A percentile compares a stretch with the other conserved stretches of the same genome.
Evolutionary conservation across 352 stramenopile species (phyloP).

Genomic region (Blastocystis sp.): DNA sequence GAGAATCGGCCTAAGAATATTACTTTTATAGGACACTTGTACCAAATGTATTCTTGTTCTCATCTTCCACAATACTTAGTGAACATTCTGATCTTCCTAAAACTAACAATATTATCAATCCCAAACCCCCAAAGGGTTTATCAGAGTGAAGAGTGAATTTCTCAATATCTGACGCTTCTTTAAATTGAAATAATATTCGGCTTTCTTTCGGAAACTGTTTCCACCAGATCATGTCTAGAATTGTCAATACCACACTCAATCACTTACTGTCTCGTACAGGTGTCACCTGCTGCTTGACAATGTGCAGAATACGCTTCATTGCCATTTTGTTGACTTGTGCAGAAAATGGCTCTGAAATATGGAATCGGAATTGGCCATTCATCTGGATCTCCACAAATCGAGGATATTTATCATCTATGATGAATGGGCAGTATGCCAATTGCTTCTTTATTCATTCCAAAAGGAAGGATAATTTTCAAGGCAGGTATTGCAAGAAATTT

Average conservation of each 20-base stretch:
- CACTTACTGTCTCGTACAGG: conserved; percentile 37
- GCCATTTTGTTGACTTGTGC: neutral
- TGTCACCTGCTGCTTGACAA: conserved; percentile 55
- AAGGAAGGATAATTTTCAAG: conserved; percentile 24
- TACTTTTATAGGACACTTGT: neutral
- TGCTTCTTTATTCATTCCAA: conserved; percentile 49
- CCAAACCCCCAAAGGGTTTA: conserved; percentile 35
- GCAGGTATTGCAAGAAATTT: conserved; percentile 19
- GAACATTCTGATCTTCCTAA: conserved; percentile 46
- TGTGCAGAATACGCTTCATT: conserved; percentile 49
- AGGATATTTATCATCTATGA: neutral
- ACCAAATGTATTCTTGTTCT: conserved; percentile 52
- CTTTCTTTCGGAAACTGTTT: conserved; percentile 56
- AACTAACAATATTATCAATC: neutral
- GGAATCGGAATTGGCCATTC: neutral
- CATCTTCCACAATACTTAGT: conserved; percentile 41
- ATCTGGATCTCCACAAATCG: neutral
- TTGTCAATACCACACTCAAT: neutral
- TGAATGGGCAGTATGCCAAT: conserved; percentile 53
- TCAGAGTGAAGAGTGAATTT: conserved; percentile 57
- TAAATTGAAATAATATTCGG: conserved; percentile 53
- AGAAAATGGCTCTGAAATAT: neutral
- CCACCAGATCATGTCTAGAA: conserved; percentile 55
- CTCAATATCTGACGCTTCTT: conserved; percentile 43
- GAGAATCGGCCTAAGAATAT: conserved; percentile 24